Percentiles rank a stretch among this genome's conserved stretches.
These are phyloP conservation scores for Epichloe aotearoae DNA, from an alignment of 2,329 filamentous ascomycete species.

Conservation along the genomic window DNA sequence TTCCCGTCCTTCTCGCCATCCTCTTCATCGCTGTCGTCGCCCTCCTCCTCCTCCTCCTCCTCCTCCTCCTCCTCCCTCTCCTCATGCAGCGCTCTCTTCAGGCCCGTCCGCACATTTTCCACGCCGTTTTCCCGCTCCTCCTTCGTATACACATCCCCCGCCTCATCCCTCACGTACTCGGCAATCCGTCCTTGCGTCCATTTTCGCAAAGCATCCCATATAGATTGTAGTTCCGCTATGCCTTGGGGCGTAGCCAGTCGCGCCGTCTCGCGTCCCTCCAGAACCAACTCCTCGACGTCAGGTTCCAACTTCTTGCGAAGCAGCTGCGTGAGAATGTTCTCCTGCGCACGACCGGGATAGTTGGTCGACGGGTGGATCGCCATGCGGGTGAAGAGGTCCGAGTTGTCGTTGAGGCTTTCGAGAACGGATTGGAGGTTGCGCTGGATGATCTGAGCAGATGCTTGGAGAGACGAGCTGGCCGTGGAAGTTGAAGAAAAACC, in stretches of 20 bases:
- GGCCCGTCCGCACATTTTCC: conserved; percentile 58
- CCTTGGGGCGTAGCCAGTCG: conserved; percentile 30
- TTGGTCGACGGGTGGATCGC: conserved; percentile 65
- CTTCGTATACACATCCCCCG: conserved; percentile 53
- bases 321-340: conserved; percentile 52
- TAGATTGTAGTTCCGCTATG: conserved; percentile 30
- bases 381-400: conserved; percentile 53
- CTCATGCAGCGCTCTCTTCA: conserved; percentile 42
- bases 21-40: conserved; percentile 13
- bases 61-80: conserved; percentile 46
- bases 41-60: conserved; percentile 32
- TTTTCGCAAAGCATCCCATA: conserved; percentile 39
- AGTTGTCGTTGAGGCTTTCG: conserved; percentile 49
- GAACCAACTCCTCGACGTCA: conserved; percentile 59
- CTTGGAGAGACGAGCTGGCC: conserved; percentile 54
- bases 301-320: conserved; percentile 77
- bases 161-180: conserved; percentile 29
- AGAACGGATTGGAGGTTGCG: conserved; percentile 56
- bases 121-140: conserved; percentile 55
- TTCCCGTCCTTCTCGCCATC: conserved; percentile 11
- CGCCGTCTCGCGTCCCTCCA: conserved; percentile 42
- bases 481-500: not conserved
- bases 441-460: conserved; percentile 58
- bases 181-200: conserved; percentile 29
- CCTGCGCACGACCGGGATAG: conserved; percentile 57